phyloP scores from a whole-genome alignment of 768 basidiomycete genomes.

The Coprinellus micaceus region DNA sequence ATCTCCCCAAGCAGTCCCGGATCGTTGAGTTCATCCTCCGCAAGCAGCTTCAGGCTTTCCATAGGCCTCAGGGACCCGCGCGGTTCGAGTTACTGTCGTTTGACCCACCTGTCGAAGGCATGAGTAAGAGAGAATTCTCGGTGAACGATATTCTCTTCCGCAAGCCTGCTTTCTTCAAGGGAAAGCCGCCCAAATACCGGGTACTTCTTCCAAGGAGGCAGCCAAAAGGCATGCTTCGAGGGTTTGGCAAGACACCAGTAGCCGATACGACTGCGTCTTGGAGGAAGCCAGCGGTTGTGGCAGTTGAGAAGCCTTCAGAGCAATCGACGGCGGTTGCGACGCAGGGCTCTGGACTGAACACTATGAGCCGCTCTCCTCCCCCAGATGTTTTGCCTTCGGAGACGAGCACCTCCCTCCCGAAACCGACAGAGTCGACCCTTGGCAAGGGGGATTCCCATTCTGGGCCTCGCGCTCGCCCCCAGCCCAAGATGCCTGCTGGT shows the following conservation, averaged over 20 bases:
- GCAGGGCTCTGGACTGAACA: conserved; percentile 36
- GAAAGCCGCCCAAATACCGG: conserved; percentile 34
- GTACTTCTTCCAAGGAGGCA: conserved; percentile 40
- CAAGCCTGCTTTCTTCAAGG: conserved; percentile 36
- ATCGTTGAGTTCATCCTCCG: conserved; percentile 41
- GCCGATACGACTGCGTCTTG: conserved; percentile 42
- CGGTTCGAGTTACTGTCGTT: conserved; percentile 69
- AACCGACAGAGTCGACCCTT: conserved; percentile 29
- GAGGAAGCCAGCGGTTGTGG: conserved; percentile 35
- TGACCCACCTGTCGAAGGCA: conserved; percentile 65
- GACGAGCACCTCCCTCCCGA: conserved; percentile 28
- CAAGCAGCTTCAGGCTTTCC: conserved; percentile 45
- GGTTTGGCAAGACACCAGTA: conserved; percentile 38
- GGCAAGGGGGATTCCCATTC: conserved; percentile 28
- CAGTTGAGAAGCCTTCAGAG: conserved; percentile 16
- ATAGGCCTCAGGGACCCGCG: conserved; percentile 32
- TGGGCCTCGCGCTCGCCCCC: conserved; percentile 44
- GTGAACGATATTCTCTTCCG: conserved; percentile 65
- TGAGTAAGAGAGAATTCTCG: conserved; percentile 57
- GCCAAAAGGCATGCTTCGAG: background rate
- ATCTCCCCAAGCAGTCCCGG: conserved; percentile 26
- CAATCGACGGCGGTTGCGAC: conserved; percentile 11
- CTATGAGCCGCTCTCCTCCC: conserved; percentile 65
- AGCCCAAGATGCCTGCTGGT: conserved; percentile 70
- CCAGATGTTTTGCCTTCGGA: conserved; percentile 42